These are phyloP conservation scores for Talaromyces sp. DNA, from an alignment of 2,329 filamentous ascomycete species.

Conservation along the genomic window DNA sequence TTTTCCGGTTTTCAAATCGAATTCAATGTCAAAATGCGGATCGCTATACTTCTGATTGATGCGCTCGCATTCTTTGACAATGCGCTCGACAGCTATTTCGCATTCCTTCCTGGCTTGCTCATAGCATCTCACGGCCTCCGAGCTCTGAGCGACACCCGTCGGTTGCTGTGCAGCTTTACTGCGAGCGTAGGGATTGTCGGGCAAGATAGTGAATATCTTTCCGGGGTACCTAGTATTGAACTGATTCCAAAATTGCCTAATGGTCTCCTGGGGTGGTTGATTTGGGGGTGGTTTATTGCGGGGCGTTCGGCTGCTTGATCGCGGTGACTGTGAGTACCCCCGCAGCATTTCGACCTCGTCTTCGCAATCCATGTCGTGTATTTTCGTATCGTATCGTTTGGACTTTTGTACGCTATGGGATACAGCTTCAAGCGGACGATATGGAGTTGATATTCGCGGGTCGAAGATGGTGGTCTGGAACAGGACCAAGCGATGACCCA, in stretches of 20 bases:
- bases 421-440: too few relatives aligned
- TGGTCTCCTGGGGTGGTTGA: constrained; percentile 60
- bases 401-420: neutral
- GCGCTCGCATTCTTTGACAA: constrained; percentile 61
- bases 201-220: constrained; percentile 67
- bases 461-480: too few relatives aligned
- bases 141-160: constrained; percentile 50
- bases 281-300: constrained; percentile 31
- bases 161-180: constrained; percentile 54
- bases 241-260: constrained; percentile 68
- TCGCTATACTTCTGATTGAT: constrained; percentile 83
- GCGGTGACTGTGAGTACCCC: constrained; percentile 26
- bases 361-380: constrained; percentile 24
- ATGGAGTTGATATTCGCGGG: too few relatives aligned
- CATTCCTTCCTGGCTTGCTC: constrained; percentile 67
- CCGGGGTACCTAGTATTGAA: constrained; percentile 67
- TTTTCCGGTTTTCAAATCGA: constrained; percentile 60
- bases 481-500: too few relatives aligned
- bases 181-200: constrained; percentile 61
- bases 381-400: too few relatives aligned
- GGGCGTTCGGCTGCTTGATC: constrained; percentile 29
- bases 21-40: constrained; percentile 79
- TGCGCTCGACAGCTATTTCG: constrained; percentile 54
- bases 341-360: constrained; percentile 25
- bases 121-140: constrained; percentile 62